Percentiles rank a stretch among this genome's conserved stretches.
Evolutionary conservation across 1,284 basidiomycete species (phyloP).

Genomic region (Marasmius tenuissimus): DNA sequence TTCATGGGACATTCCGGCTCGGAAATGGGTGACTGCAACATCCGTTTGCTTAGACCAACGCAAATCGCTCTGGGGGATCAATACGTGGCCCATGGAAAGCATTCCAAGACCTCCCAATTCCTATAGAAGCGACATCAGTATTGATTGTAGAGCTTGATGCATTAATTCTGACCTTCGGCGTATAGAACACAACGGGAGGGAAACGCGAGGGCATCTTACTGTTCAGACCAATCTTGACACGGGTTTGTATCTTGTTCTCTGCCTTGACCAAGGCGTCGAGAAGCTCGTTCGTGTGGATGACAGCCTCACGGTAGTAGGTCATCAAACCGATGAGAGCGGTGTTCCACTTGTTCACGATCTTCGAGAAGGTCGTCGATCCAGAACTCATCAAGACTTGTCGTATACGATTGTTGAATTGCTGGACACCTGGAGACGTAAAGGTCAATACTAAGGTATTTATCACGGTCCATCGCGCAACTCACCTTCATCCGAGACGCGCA

Average conservation of each 20-base stretch:
- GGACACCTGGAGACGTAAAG: conserved; percentile 62
- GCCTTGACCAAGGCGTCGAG: conserved; percentile 94
- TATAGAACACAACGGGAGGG: conserved; percentile 96
- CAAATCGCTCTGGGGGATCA: conserved; percentile 96
- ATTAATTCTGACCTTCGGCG: conserved; percentile 64
- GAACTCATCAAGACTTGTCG: conserved; percentile 98
- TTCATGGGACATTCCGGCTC: conserved; percentile 95
- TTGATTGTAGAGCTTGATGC: background rate
- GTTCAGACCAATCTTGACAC: conserved; percentile 98
- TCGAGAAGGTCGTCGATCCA: conserved; percentile 97
- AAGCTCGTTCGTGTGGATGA: conserved; percentile 96
- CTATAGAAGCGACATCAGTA: conserved; percentile 30
- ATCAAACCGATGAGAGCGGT: conserved; percentile 92
- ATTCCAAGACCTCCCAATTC: conserved; percentile 97
- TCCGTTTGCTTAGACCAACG: conserved; percentile 99
- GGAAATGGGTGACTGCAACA: conserved; percentile 95
- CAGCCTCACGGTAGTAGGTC: conserved; percentile 99
- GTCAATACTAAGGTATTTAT: conserved; percentile 4
- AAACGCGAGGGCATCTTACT: conserved; percentile 99
- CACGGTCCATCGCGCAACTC: conserved; percentile 3
- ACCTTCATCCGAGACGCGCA: conserved; percentile 96
- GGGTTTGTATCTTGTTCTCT: conserved; percentile 98
- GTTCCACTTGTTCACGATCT: conserved; percentile 99
- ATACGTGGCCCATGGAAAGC: conserved; percentile 99
- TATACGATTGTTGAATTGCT: conserved; percentile 95